These are phyloP conservation scores for Beauveria sp. DNA, from an alignment of 2,329 filamentous ascomycete genomes.

Conservation along the genomic window DNA sequence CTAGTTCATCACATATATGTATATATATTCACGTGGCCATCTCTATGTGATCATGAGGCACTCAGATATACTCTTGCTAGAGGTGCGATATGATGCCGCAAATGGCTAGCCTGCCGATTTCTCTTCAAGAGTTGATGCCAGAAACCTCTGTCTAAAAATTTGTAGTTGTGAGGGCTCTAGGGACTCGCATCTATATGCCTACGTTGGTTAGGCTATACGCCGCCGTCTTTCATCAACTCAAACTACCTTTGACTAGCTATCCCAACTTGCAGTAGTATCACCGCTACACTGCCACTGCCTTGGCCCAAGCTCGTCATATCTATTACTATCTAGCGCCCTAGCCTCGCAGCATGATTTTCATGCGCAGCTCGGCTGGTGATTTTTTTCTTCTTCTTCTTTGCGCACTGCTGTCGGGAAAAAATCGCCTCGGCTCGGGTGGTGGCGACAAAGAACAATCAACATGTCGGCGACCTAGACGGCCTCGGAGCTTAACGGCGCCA, in stretches of 20 bases:
- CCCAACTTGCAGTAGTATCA: no score
- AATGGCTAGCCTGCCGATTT: no score
- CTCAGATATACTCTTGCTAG: background rate
- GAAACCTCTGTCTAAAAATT: no score
- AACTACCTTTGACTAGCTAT: no score
- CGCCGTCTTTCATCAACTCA: no score
- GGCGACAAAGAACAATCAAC: background rate
- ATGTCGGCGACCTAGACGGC: background rate
- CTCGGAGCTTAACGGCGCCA: slow-evolving; percentile 4
- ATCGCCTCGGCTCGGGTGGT: slow-evolving; percentile 6
- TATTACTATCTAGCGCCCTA: background rate
- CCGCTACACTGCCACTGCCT: background rate
- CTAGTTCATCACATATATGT: background rate
- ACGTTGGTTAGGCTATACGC: no score
- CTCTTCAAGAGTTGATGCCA: no score
- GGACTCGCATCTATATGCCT: no score
- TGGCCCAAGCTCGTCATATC: background rate
- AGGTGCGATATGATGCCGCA: background rate
- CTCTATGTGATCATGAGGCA: no score
- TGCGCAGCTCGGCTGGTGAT: background rate
- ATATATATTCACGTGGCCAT: background rate
- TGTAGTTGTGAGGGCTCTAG: no score
- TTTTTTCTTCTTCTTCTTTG: no score
- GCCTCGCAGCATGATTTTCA: background rate
- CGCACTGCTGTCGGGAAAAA: background rate